A percentile compares a stretch with the other conserved stretches of the same genome.
These are phyloP conservation scores for Theobroma grandiflorum DNA, from an alignment of 441 rosid genomes.

Conservation along the genomic window DNA sequence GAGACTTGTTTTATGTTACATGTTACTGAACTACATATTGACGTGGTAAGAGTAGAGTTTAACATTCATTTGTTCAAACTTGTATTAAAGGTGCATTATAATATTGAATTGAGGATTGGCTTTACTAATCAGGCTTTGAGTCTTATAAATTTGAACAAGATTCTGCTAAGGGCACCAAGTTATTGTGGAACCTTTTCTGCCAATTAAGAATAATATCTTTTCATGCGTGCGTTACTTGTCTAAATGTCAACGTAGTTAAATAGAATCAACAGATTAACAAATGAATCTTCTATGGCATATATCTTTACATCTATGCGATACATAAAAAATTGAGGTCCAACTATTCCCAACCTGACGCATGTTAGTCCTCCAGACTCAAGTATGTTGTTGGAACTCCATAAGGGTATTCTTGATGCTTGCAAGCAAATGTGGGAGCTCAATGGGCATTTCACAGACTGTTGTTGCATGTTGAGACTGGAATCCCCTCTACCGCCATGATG, in stretches of 20 bases:
- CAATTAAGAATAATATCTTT: not conserved
- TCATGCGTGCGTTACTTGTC: not conserved
- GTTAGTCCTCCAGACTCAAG: not conserved
- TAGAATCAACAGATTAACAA: not conserved
- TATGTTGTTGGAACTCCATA: not conserved
- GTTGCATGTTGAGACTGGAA: too few relatives aligned
- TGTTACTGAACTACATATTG: not conserved
- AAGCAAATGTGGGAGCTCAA: not conserved
- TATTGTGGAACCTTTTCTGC: not conserved
- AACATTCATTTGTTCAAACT: not conserved
- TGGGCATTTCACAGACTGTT: not conserved
- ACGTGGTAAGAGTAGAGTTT: not conserved
- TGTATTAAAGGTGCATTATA: not conserved
- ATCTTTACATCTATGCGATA: not conserved
- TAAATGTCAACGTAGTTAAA: slow-evolving; percentile 4
- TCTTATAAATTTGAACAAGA: not conserved
- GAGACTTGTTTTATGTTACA: not conserved
- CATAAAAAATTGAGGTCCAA: not conserved
- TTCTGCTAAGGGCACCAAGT: not conserved
- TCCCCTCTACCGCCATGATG: not conserved
- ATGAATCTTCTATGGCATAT: slow-evolving; percentile 4
- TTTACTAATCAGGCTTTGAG: not conserved
- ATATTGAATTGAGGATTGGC: not conserved
- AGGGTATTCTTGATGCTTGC: not conserved
- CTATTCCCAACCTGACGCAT: not conserved